Evolutionary conservation across 2,329 filamentous ascomycete species (phyloP).

Genomic region (Trichoderma sp.): DNA sequence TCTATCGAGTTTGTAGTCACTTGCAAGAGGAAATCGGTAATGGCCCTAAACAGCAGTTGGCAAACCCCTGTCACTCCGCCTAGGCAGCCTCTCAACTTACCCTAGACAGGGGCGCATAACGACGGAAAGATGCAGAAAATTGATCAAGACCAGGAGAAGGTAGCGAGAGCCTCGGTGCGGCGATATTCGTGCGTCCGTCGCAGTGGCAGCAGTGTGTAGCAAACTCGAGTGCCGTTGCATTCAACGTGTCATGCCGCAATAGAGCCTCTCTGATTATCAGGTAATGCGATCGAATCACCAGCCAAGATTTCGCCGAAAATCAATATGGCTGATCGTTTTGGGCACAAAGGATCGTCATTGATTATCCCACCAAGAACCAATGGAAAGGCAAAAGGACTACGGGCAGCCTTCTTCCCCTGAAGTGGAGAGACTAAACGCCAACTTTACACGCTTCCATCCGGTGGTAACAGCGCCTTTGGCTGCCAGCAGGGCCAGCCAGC

Average conservation of each 20-base stretch:
- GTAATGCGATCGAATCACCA: background rate
- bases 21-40: background rate
- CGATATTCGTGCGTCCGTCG: background rate
- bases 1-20: background rate
- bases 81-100: background rate
- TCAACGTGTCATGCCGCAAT: background rate
- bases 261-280: background rate
- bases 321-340: background rate
- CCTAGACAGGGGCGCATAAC: background rate
- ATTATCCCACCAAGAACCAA: background rate
- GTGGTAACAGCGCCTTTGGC: background rate
- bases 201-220: slow-evolving; percentile 1
- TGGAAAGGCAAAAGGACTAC: background rate
- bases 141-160: background rate
- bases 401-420: background rate
- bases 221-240: background rate
- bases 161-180: background rate
- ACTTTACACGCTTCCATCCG: background rate
- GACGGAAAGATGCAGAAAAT: too few relatives aligned
- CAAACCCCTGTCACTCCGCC: background rate
- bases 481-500: background rate
- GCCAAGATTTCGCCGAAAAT: background rate
- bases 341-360: background rate
- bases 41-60: background rate
- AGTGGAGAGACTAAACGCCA: too few relatives aligned